These are phyloP conservation scores for Fusarium musae DNA, from an alignment of 2,329 filamentous ascomycete genomes.

Conservation along the genomic window DNA sequence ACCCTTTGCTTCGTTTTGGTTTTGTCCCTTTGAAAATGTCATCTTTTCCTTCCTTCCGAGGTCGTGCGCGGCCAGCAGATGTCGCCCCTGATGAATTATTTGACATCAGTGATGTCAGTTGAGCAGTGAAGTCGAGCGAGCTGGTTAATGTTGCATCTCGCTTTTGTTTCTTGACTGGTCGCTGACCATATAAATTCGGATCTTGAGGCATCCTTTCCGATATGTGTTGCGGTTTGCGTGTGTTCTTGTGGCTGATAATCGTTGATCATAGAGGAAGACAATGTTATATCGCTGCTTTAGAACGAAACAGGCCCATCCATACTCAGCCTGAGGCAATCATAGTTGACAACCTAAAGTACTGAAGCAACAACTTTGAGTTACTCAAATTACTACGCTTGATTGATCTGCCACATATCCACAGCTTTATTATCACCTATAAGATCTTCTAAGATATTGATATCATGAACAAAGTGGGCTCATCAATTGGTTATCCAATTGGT, in stretches of 20 bases:
- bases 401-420: background rate
- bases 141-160: constrained; percentile 77
- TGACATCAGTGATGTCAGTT: constrained; percentile 84
- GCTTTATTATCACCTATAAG: background rate
- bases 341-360: background rate
- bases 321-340: constrained; percentile 43
- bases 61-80: constrained; percentile 57
- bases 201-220: constrained; percentile 67
- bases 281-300: background rate
- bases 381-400: background rate
- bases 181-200: constrained; percentile 79
- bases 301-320: background rate
- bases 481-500: constrained; percentile 30
- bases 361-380: background rate
- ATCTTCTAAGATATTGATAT: background rate
- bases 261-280: constrained; percentile 1
- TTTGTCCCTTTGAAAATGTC: constrained; percentile 57
- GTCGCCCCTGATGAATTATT: constrained; percentile 56
- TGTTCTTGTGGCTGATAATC: background rate
- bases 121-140: constrained; percentile 86
- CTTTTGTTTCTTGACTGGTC: constrained; percentile 74
- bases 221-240: background rate
- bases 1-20: constrained; percentile 37
- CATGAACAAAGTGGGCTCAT: constrained; percentile 11
- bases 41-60: constrained; percentile 57